These are phyloP conservation scores for Dovyalis caffra DNA, from an alignment of 345 rosid genomes.

Conservation along the genomic window DNA sequence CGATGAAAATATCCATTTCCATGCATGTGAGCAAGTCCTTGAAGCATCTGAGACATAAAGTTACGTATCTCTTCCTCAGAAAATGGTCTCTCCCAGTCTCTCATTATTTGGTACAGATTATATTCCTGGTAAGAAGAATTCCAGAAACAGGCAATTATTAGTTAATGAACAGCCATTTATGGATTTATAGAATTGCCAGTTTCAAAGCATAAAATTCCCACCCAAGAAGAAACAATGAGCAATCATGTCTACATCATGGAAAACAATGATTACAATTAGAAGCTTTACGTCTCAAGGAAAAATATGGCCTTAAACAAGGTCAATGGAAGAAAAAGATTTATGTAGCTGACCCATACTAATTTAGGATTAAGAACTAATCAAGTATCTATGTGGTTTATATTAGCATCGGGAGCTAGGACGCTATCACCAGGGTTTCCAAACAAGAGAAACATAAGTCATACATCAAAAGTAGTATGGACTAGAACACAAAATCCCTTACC, in stretches of 20 bases:
- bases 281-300: neutral
- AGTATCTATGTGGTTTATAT: too few relatives aligned
- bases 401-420: too few relatives aligned
- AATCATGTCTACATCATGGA: neutral
- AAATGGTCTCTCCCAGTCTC: constrained; percentile 61
- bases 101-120: constrained; percentile 81
- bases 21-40: constrained; percentile 93
- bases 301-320: neutral
- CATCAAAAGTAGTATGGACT: neutral
- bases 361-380: neutral
- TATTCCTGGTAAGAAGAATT: constrained; percentile 49
- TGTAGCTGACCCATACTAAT: neutral
- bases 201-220: neutral
- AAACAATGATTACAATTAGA: neutral
- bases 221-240: neutral
- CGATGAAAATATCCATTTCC: constrained; percentile 81
- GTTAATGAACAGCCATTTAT: neutral
- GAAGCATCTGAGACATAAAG: constrained; percentile 77
- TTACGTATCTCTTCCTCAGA: constrained; percentile 72
- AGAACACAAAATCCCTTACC: constrained; percentile 45
- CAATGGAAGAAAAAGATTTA: neutral
- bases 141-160: constrained; percentile 14
- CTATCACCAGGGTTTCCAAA: neutral
- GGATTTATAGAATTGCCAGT: neutral
- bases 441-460: neutral